Percentiles rank a stretch among this genome's conserved stretches.
These are phyloP conservation scores for Cajanus cajan DNA, from an alignment of 306 rosid species.

Conservation along the genomic window DNA sequence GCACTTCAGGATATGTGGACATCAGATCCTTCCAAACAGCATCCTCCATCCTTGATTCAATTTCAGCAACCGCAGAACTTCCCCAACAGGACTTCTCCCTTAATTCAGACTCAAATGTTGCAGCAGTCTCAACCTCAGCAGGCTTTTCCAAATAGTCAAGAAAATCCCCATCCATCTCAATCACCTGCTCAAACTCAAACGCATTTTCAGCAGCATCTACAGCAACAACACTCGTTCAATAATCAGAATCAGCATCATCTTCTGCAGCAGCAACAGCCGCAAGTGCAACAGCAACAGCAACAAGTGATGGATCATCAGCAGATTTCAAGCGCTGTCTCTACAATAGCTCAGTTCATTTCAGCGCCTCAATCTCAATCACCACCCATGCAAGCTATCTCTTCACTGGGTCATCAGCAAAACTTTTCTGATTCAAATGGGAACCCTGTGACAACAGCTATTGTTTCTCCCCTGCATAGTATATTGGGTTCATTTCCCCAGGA, in stretches of 20 bases:
- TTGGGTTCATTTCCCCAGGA: slow-evolving; percentile 78
- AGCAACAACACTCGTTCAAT: slow-evolving; percentile 56
- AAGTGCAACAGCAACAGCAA: slow-evolving; percentile 48
- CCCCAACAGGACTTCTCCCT: slow-evolving; percentile 55
- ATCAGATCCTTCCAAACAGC: slow-evolving; percentile 67
- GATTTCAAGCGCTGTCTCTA: slow-evolving; percentile 53
- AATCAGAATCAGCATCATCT: slow-evolving; percentile 38
- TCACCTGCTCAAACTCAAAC: slow-evolving; percentile 50
- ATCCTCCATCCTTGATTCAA: slow-evolving; percentile 61
- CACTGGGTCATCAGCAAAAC: slow-evolving; percentile 69
- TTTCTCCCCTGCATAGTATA: slow-evolving; percentile 79
- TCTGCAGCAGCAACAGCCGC: slow-evolving; percentile 47
- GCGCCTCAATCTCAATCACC: slow-evolving; percentile 66
- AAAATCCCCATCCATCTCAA: slow-evolving; percentile 50
- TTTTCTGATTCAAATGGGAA: slow-evolving; percentile 76
- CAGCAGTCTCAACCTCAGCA: slow-evolving; percentile 80
- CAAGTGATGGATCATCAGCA: slow-evolving; percentile 68
- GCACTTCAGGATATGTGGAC: slow-evolving; percentile 92
- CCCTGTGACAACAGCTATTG: slow-evolving; percentile 47
- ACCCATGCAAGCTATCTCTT: slow-evolving; percentile 60
- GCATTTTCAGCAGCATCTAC: slow-evolving; percentile 65
- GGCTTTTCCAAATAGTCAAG: slow-evolving; percentile 52
- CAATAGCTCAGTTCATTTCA: slow-evolving; percentile 71
- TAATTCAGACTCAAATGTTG: slow-evolving; percentile 75
- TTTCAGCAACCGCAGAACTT: slow-evolving; percentile 84